These are phyloP conservation scores for Dendrostoma leiphaemia DNA, from an alignment of 2,329 filamentous ascomycete species.

Conservation along the genomic window DNA sequence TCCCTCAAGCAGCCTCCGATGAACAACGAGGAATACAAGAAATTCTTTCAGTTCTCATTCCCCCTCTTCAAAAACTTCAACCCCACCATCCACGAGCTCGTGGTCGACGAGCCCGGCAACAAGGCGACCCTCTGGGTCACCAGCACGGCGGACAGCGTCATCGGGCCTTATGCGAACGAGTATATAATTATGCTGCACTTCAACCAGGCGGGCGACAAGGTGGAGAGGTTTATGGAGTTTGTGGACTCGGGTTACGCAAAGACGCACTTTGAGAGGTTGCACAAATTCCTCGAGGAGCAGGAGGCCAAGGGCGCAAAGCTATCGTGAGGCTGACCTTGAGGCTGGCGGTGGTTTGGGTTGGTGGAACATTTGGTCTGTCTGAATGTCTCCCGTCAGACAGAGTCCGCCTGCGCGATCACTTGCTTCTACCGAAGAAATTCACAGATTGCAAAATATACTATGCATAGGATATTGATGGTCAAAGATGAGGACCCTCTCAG, in stretches of 20 bases:
- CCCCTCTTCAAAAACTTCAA: constrained; percentile 8
- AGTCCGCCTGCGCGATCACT: too few relatives aligned
- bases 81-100: neutral
- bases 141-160: constrained; percentile 18
- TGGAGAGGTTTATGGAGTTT: constrained; percentile 4
- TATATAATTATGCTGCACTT: constrained; percentile 23
- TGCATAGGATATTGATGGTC: too few relatives aligned
- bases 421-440: too few relatives aligned
- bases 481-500: too few relatives aligned
- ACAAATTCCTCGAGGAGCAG: neutral
- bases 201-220: constrained; percentile 21
- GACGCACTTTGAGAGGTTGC: neutral
- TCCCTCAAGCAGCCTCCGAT: neutral
- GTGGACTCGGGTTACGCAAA: constrained; percentile 1
- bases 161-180: constrained; percentile 23
- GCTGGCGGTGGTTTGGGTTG: neutral
- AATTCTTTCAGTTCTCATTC: neutral
- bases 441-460: too few relatives aligned
- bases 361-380: too few relatives aligned
- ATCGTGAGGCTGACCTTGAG: neutral
- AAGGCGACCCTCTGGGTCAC: constrained; percentile 21
- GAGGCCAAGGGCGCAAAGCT: neutral
- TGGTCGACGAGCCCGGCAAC: constrained; percentile 21
- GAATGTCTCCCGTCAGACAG: too few relatives aligned
- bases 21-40: neutral